phyloP scores from a whole-genome alignment of 2,329 filamentous ascomycete species.

The Trichophyton rubrum region DNA sequence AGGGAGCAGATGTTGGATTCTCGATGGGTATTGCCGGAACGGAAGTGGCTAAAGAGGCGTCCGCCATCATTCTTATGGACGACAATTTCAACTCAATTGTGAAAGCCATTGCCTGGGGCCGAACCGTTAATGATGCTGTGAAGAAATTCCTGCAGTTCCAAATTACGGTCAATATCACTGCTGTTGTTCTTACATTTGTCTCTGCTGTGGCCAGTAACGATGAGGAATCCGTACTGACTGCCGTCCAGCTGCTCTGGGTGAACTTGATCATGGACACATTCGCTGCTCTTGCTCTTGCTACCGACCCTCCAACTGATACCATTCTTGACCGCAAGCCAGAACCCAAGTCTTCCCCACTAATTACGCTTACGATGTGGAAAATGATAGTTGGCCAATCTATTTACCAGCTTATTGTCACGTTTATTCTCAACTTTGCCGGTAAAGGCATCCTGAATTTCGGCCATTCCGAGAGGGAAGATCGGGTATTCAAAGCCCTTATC shows the following conservation, averaged over 20 bases:
- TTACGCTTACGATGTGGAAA: slow-evolving; percentile 97
- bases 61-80: slow-evolving; percentile 54
- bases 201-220: slow-evolving; percentile 63
- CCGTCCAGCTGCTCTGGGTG: slow-evolving; percentile 89
- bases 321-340: slow-evolving; percentile 71
- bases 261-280: slow-evolving; percentile 97
- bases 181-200: slow-evolving; percentile 79
- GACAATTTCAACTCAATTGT: slow-evolving; percentile 55
- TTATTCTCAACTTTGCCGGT: slow-evolving; percentile 71
- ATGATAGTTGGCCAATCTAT: slow-evolving; percentile 93
- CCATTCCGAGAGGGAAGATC: slow-evolving; percentile 27
- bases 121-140: slow-evolving; percentile 55
- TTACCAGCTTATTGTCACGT: slow-evolving; percentile 71
- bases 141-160: slow-evolving; percentile 52
- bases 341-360: slow-evolving; percentile 59
- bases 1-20: slow-evolving; percentile 54
- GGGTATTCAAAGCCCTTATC: slow-evolving; percentile 62
- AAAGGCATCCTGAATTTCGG: slow-evolving; percentile 46
- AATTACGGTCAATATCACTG: slow-evolving; percentile 80
- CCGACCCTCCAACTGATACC: slow-evolving; percentile 68
- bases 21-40: slow-evolving; percentile 57
- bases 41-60: slow-evolving; percentile 56
- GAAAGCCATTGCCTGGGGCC: slow-evolving; percentile 54
- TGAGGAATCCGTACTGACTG: slow-evolving; percentile 66
- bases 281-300: slow-evolving; percentile 69